Conservation (phyloP, 805 yeast genomes). For the Wilhelminamyces savonicus region DNA sequence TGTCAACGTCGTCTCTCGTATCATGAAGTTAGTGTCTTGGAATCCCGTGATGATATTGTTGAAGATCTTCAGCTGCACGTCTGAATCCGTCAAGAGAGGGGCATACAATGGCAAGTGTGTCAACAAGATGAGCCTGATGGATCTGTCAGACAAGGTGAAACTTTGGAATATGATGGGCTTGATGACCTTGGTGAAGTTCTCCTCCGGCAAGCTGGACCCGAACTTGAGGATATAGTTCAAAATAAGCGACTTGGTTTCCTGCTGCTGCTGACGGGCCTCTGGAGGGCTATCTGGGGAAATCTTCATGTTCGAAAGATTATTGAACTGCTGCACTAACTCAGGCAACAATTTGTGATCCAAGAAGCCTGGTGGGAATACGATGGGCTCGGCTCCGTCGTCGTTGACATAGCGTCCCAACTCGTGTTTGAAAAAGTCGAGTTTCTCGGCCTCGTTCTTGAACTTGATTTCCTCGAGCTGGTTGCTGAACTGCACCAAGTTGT, state of each 20-base stretch:
- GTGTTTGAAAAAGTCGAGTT: constrained; percentile 35
- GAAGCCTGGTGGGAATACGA: constrained; percentile 42
- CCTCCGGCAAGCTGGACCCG: constrained; percentile 20
- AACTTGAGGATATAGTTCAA: constrained; percentile 37
- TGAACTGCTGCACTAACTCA: constrained; percentile 44
- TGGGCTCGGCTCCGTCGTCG: constrained; percentile 1
- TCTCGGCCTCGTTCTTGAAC: constrained; percentile 48
- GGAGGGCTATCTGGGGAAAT: constrained; percentile 21
- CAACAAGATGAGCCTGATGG: constrained; percentile 67
- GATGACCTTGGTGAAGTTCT: constrained; percentile 33
- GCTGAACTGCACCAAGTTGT: constrained; percentile 46
- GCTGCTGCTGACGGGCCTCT: constrained; percentile 24
- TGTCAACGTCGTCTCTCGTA: constrained; percentile 74
- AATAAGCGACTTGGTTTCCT: constrained; percentile 30
- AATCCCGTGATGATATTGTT: constrained; percentile 72
- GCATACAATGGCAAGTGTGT: constrained; percentile 54
- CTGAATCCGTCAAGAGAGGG: constrained; percentile 45
- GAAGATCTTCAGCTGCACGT: constrained; percentile 65
- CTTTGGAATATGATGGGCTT: constrained; percentile 62
- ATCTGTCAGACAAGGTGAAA: constrained; percentile 66
- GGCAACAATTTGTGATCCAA: constrained; percentile 65
- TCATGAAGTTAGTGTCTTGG: constrained; percentile 74
- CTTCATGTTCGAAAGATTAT: constrained; percentile 18
- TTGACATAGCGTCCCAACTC: constrained; percentile 19
- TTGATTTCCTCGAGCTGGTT: constrained; percentile 51